phyloP scores from a whole-genome alignment of 805 yeast genomes.

The Brettanomyces naardenensis region DNA sequence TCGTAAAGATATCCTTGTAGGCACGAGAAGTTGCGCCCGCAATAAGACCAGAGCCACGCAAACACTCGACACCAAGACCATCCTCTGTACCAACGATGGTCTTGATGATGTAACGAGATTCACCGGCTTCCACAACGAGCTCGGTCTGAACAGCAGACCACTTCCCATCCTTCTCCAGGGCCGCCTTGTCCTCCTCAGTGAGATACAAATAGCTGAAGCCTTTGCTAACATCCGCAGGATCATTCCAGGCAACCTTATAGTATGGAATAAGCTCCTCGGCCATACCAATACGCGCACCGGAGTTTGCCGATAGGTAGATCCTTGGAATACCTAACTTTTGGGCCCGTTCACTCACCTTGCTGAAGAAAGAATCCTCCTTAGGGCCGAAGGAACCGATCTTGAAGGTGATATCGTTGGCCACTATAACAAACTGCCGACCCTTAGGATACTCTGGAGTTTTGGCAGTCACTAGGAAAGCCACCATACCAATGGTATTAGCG shows the following conservation, averaged over 20 bases:
- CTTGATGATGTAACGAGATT: slow-evolving; percentile 71
- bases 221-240: slow-evolving; percentile 60
- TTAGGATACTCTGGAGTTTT: slow-evolving; percentile 96
- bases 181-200: slow-evolving; percentile 53
- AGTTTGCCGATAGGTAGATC: slow-evolving; percentile 92
- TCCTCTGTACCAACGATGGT: slow-evolving; percentile 90
- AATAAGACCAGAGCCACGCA: slow-evolving; percentile 95
- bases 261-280: slow-evolving; percentile 92
- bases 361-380: slow-evolving; percentile 85
- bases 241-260: slow-evolving; percentile 91
- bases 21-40: slow-evolving; percentile 99
- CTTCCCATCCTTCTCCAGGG: slow-evolving; percentile 52
- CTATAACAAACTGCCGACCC: slow-evolving; percentile 87
- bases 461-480: slow-evolving; percentile 83
- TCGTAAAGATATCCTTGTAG: slow-evolving; percentile 93
- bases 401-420: slow-evolving; percentile 95
- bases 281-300: slow-evolving; percentile 98
- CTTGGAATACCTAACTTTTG: slow-evolving; percentile 90
- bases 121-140: slow-evolving; percentile 75
- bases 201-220: slow-evolving; percentile 90
- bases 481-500: slow-evolving; percentile 94
- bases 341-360: slow-evolving; percentile 87
- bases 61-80: slow-evolving; percentile 97
- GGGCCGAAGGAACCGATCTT: slow-evolving; percentile 99
- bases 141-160: slow-evolving; percentile 63